Evolutionary conservation across 148 eudicot genomes (phyloP).

Genomic region (Rhododendron vialii): DNA sequence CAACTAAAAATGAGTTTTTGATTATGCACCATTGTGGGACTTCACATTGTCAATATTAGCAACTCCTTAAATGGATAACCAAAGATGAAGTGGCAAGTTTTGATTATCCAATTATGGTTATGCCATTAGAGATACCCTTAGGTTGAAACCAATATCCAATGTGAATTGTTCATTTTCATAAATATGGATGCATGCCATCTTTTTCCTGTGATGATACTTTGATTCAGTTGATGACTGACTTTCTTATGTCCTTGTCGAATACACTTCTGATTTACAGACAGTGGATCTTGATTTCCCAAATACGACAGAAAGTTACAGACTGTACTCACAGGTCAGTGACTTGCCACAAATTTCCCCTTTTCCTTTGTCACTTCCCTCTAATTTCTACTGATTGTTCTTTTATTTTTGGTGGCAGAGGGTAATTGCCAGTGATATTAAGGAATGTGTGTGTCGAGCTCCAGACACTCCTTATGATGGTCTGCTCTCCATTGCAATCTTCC

Average conservation of each 20-base stretch:
- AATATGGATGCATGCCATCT: background rate
- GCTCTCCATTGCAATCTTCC: slow-evolving; percentile 19
- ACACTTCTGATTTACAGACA: slow-evolving; percentile 34
- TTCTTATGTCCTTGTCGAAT: background rate
- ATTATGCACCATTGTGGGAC: too few species aligned
- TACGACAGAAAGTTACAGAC: slow-evolving; percentile 90
- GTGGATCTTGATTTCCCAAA: slow-evolving; percentile 83
- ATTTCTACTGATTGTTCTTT: background rate
- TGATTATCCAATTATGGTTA: too few species aligned
- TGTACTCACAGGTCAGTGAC: slow-evolving; percentile 72
- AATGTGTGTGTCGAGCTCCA: slow-evolving; percentile 96
- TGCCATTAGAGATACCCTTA: background rate
- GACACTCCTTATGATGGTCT: slow-evolving; percentile 95
- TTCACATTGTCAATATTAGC: too few species aligned
- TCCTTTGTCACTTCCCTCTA: background rate
- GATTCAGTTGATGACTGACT: background rate
- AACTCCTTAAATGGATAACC: too few species aligned
- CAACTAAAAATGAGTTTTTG: too few species aligned
- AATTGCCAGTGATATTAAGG: slow-evolving; percentile 91
- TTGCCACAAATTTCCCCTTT: background rate
- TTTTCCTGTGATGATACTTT: background rate
- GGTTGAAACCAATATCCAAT: background rate
- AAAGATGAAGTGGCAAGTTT: too few species aligned
- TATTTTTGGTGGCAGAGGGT: slow-evolving; percentile 53
- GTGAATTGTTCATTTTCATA: too few species aligned